Evolutionary conservation across 139 green algal genomes (phyloP), one percentile per base, ranked within the genome.

Genomic region (Micractinium sp.): DNA sequence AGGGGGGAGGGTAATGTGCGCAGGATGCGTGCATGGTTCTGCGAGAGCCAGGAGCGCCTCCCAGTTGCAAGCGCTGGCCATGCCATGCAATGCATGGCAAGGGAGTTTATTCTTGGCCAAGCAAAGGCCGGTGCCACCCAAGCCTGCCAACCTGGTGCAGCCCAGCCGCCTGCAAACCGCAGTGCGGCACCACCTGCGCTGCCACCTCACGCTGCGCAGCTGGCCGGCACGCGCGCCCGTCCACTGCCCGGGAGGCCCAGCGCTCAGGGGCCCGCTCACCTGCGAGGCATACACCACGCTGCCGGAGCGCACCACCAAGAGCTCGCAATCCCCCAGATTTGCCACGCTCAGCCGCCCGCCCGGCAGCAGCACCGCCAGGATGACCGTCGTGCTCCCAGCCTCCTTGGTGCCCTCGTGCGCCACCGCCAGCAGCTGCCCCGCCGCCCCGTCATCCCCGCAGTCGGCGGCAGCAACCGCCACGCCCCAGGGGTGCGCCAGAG

Each of bases 241-340:
- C 63, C 47, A 16, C 9, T 56, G 47, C 47, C 47, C 47, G 9
- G 7, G 47, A 5, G 47, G 47, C 47, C 47, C 20, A 25, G 20
- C 2, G 63, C 25, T 20, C 27, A 85, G 1, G n/a, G n/a, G 14
- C 39, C 19, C 5, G 60, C 38, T n/a, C 35, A 63, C 82, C 35
- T 66, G 18, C 31, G 60, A 81, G 23, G 38, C 35, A 81, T 96
- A 95, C 16, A 96, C 83, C 39, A 97, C 89, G 38, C 92, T 67
- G 23, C 95, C 95, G 36, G 94, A 82, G 3, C 97, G 89, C 69
- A 98, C 47, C 29, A 98, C 85, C 38, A 91, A 85, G 41, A 97
- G 92, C 25, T 95, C 95, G 88, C 93, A 95, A 91, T 99, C 97
- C 1, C 97, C 97, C 81, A 98, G 90, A 81, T 97, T 96, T 14